A percentile compares a stretch with the other conserved stretches of the same genome.
Conservation (phyloP, 495 filamentous ascomycete genomes). For the Talaromyces borbonicus region DNA sequence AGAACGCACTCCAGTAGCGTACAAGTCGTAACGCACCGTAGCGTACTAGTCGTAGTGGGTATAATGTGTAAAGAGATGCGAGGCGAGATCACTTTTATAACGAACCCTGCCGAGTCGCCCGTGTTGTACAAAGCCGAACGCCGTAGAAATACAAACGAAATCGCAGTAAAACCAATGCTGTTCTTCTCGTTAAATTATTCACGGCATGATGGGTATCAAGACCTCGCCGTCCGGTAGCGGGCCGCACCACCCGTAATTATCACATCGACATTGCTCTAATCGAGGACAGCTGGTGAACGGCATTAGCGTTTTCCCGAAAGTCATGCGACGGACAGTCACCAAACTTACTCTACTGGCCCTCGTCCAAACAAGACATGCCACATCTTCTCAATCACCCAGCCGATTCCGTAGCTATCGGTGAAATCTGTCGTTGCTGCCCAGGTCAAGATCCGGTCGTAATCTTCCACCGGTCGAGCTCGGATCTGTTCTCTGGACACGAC, state of each 20-base stretch:
- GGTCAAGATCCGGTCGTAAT: constrained; percentile 33
- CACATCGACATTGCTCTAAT: constrained; percentile 35
- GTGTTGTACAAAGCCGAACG: constrained; percentile 1
- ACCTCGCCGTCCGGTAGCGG: constrained; percentile 17
- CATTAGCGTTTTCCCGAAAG: neutral
- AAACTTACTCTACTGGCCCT: constrained; percentile 28
- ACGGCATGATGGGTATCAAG: constrained; percentile 7
- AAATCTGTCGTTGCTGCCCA: constrained; percentile 28
- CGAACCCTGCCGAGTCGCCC: neutral
- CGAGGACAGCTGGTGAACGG: constrained; percentile 21
- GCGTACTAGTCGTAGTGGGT: no score
- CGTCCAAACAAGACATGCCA: constrained; percentile 36
- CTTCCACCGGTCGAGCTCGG: constrained; percentile 23
- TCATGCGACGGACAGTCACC: neutral
- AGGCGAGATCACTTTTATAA: neutral
- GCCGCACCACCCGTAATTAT: constrained; percentile 34
- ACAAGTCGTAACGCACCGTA: no score
- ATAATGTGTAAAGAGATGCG: constrained; percentile 10
- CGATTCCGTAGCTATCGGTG: constrained; percentile 30
- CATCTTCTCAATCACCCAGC: constrained; percentile 33
- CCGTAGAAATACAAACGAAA: neutral
- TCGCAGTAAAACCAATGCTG: neutral
- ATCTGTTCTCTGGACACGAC: constrained; percentile 35
- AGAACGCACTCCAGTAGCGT: no score
- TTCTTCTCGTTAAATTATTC: neutral